Base-by-base conservation (phyloP, 1,284 basidiomycete species). In the Cutaneotrichosporon dermatis region DNA sequence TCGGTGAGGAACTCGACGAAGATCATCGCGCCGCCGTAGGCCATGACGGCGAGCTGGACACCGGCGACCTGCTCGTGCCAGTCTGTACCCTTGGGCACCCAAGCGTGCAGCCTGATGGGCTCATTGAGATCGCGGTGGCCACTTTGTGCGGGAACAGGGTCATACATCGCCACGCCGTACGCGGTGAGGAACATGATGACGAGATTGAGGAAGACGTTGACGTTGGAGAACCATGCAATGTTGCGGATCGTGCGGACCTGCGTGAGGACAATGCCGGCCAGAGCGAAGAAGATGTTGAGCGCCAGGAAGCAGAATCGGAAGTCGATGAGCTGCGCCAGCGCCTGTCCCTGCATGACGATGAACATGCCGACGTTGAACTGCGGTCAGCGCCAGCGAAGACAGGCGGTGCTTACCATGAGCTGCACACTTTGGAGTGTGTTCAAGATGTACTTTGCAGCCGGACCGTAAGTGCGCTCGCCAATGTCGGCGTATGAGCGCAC, bases 1-100 rank as follows among this genome's bases (percentile, higher is more conserved):
- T 88, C 86, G 1, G 84, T 81, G 81, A 88, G 82, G 69, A 87
- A 82, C 69, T 86, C 84, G 8, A 82, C 74, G 55, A 79, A 80
- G 37, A 82, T 77, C 77, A 80, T 79, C 0, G 84, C 80, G 43
- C 85, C 85, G 46, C 84, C 83, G 59, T 84, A 73, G 4, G 71
- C 70, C 49, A 76, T 78, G 6, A 86, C 85, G 73, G 85, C 85
- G 57, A 85, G 82, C 69, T 86, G 84, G 51, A 85, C 81, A 40
- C 85, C 62, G 3, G 40, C 44, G n/a, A 60, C 51, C 37, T 63
- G 62, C 40, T 52, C 75, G 84, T 76, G 4, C 64, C 46, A 54
- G 84, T 75, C 4, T 80, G 79, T n/a, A 8, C 58, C 56, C 1
- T 80, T 69, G 0, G 63, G 60, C 10, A 78, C 80, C 58, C 85